Base-by-base conservation (phyloP, 192 early-diverging fungal genomes). In the Podila clonocystis region DNA sequence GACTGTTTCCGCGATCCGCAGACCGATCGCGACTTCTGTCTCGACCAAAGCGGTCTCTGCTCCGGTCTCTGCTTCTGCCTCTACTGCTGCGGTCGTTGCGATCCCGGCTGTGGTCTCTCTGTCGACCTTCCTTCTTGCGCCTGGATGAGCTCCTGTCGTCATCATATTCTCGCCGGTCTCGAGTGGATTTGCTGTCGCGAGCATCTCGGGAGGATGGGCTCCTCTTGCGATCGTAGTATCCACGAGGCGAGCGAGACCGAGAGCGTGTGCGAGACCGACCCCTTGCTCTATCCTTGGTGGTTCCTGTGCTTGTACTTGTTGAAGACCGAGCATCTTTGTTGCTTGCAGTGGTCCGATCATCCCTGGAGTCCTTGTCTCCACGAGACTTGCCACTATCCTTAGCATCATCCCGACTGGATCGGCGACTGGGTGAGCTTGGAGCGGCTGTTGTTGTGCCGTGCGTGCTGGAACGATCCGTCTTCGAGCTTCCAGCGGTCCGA, bases 161-260 rank as follows among this genome's bases (percentile, higher is more conserved):
- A 19, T 79, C 76, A 57, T 72, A 79, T 34, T 80, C 77, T 57
- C 77, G 34, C 5, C 77, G 64, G 34, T 80, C 77, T 2, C 77
- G 65, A 19, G 50, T 73, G 9, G 70, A 64, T 41, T 80, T 80
- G 1, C 66, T 60, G 48, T 80, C 77, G 11, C 77, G 77, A 28
- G 33, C 52, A 22, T 78, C 75, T 19, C 69, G 66, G 19, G 63
- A 28, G 13, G 77, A 64, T 6, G 62, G 60, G 36, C 70, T 72
- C 26, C 77, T 55, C 9, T 73, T 79, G 11, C 77, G 65, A 24
- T 80, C 77, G 41, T 80, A 80, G 12, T 70, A 24, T 61, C 74
- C 63, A 30, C 77, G 65, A 22, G 77, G 77, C 19, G 77, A 80
- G 19, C 77, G 67, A 5, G 77, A 80, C 2, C 77, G 70, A 7